phyloP scores from a whole-genome alignment of 2,329 filamentous ascomycete genomes.

The Aspergillus pseudonomiae region DNA sequence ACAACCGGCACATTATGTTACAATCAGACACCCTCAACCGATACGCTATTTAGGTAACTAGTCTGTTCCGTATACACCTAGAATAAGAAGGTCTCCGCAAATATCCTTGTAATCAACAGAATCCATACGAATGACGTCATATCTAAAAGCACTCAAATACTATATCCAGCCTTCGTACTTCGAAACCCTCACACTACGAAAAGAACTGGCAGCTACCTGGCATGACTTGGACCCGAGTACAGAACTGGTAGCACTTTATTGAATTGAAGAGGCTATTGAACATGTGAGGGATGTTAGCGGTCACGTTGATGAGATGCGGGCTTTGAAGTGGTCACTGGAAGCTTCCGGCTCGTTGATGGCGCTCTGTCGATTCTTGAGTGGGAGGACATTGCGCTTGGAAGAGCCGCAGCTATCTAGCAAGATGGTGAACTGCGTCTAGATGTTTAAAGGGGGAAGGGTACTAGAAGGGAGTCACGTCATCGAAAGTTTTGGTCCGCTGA shows the following conservation, averaged over 20 bases:
- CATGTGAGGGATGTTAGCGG: conserved; percentile 23
- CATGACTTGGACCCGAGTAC: background rate
- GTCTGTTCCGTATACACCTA: background rate
- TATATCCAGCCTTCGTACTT: background rate
- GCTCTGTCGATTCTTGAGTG: conserved; percentile 24
- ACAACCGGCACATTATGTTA: background rate
- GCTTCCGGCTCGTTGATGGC: conserved; percentile 30
- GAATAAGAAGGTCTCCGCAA: background rate
- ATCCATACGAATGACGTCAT: background rate
- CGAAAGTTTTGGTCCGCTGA: background rate
- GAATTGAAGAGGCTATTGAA: conserved; percentile 31
- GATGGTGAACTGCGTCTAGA: background rate
- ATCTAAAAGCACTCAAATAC: background rate
- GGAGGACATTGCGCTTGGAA: background rate
- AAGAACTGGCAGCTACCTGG: background rate
- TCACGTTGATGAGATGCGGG: conserved; percentile 23
- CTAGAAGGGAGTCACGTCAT: background rate
- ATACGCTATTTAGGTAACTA: background rate
- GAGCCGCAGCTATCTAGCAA: background rate
- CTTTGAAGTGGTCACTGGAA: conserved; percentile 27
- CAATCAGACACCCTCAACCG: background rate
- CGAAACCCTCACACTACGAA: background rate
- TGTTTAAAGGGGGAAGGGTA: background rate
- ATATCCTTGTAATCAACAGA: background rate
- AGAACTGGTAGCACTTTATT: conserved; percentile 30